These are phyloP conservation scores for Beta lomatogona DNA, from an alignment of 179 eudicot species.

Conservation along the genomic window DNA sequence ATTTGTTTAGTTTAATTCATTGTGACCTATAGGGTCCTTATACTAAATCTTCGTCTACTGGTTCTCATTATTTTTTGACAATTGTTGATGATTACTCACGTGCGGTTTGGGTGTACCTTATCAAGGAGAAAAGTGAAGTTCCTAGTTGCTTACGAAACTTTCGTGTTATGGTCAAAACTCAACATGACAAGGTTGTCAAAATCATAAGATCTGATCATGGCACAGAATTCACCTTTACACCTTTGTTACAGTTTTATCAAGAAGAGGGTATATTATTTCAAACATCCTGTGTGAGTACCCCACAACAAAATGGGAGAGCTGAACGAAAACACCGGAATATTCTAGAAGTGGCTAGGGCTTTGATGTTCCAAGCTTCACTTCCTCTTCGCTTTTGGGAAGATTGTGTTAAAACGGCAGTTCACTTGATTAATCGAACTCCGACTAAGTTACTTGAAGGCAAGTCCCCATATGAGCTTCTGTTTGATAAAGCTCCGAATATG, in stretches of 20 bases:
- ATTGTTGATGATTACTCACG: constrained; percentile 6
- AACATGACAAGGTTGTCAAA: background rate
- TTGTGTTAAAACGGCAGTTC: background rate
- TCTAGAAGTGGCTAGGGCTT: background rate
- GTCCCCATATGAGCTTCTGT: background rate
- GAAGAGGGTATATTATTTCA: background rate
- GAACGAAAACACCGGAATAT: background rate
- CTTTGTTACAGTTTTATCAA: background rate
- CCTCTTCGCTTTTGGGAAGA: background rate
- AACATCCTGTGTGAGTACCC: background rate
- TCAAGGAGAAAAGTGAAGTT: background rate
- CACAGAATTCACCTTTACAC: background rate
- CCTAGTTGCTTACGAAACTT: background rate
- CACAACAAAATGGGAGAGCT: background rate
- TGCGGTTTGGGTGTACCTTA: background rate
- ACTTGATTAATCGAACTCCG: background rate
- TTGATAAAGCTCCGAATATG: background rate
- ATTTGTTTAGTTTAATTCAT: background rate
- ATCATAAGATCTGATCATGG: background rate
- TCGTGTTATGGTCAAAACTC: background rate
- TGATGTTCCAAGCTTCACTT: background rate
- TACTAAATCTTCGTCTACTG: background rate
- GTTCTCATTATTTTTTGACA: constrained; percentile 5
- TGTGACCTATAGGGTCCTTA: constrained; percentile 17
- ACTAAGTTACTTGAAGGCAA: background rate